Evolutionary conservation across 305 asterid genomes (phyloP).

Genomic region (Fraxinus velutina): DNA sequence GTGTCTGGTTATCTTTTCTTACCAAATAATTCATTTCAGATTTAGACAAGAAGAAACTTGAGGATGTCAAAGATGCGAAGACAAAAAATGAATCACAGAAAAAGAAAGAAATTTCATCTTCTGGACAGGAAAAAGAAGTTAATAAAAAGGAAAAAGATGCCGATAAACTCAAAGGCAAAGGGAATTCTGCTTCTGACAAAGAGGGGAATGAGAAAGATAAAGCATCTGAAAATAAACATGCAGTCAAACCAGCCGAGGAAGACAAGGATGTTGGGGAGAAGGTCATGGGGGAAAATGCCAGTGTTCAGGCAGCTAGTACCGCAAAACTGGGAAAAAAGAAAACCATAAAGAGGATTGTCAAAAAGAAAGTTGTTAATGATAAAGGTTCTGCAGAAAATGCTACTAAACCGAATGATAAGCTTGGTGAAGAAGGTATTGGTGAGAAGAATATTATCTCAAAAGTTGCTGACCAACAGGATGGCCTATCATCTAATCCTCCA

Average conservation of each 20-base stretch:
- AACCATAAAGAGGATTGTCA: slow-evolving; percentile 74
- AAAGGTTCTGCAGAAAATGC: slow-evolving; percentile 45
- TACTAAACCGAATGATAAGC: slow-evolving; percentile 37
- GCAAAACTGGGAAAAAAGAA: slow-evolving; percentile 71
- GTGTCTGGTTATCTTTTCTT: slow-evolving; percentile 1
- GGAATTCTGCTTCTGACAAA: slow-evolving; percentile 35
- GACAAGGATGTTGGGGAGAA: slow-evolving; percentile 30
- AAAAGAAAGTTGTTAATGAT: slow-evolving; percentile 56
- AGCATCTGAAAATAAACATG: slow-evolving; percentile 37
- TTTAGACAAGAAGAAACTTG: slow-evolving; percentile 44
- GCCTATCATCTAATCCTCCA: slow-evolving; percentile 40
- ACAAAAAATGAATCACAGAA: slow-evolving; percentile 34
- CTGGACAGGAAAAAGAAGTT: slow-evolving; percentile 23
- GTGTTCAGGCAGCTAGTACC: slow-evolving; percentile 39
- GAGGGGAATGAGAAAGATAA: slow-evolving; percentile 39
- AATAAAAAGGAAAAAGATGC: slow-evolving; percentile 42
- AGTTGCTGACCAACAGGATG: slow-evolving; percentile 46
- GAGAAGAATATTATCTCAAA: slow-evolving; percentile 42
- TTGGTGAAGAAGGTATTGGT: slow-evolving; percentile 37
- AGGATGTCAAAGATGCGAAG: slow-evolving; percentile 36
- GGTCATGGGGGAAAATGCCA: slow-evolving; percentile 37
- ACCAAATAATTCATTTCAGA: slow-evolving; percentile 15
- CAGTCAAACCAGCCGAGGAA: slow-evolving; percentile 38
- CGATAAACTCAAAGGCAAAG: slow-evolving; percentile 37
- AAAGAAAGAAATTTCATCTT: slow-evolving; percentile 39